Evolutionary conservation across 2,329 filamentous ascomycete species (phyloP), one percentile per base, ranked within the genome.

Genomic region (Venturia pyrina): DNA sequence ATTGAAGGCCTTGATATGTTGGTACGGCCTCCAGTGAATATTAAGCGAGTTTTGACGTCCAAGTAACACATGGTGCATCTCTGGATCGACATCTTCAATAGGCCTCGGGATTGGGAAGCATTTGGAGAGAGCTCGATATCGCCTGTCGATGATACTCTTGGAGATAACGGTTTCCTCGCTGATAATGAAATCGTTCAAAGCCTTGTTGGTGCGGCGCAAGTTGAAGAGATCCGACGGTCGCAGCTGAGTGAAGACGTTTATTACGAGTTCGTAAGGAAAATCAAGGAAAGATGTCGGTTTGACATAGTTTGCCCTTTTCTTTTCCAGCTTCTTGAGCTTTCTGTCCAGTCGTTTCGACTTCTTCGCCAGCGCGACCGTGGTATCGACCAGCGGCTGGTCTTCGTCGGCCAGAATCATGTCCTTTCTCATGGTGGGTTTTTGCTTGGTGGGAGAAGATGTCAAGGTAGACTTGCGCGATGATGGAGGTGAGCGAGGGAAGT

Each of bases 341-440:
- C 83, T 79, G 69, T 81, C 78, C 6, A 80, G 84, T 64, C 81
- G 80, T 71, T 84, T 85, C 8, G 82, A 85, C 61, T 73, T 78
- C 32, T 83, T 75, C 0, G 76, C 71, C 17, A 85, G 74, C 1
- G 76, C 72, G 61, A 78, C 78, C 3, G 83, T 85, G n/a, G 76
- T 77, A 67, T 82, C 81, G 37, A 82, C 75, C 15, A 83, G 74
- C 5, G 80, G 78, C 65, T 80, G 80, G 5, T 79, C 77, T 19
- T 77, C 63, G 11, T 65, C 50, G 28, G n/a, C 50, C 8, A 41
- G 19, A 13, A 28, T 44, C 2, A 8, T 15, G 24, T 32, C 63
- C 28, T 60, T 65, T 28, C 59, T 34, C 37, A 62, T 62, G 28
- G 28, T 37, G 15, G 28, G 32, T 37, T 32, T 59, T 37, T 37